These are phyloP conservation scores for Beta vulgaris DNA, from an alignment of 148 eudicot species.

Conservation along the genomic window DNA sequence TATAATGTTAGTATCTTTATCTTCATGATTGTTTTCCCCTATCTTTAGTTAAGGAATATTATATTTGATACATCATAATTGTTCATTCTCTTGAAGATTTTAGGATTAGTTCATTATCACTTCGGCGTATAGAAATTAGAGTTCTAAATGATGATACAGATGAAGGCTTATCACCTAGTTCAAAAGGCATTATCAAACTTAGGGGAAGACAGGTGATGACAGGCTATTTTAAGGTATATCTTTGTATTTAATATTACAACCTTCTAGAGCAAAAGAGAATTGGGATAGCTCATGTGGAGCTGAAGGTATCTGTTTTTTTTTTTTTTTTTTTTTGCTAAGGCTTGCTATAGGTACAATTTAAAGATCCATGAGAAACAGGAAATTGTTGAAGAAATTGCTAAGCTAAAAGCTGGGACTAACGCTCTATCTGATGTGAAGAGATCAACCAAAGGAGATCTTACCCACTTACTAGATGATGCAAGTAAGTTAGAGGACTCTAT, in stretches of 20 bases:
- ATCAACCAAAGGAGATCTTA: conserved; percentile 70
- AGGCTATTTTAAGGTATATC: conserved; percentile 85
- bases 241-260: background rate
- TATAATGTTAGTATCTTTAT: conserved; percentile 60
- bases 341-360: conserved; percentile 85
- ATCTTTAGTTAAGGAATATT: background rate
- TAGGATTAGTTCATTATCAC: conserved; percentile 81
- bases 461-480: conserved; percentile 85
- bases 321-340: conserved; percentile 91
- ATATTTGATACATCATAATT: background rate
- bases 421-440: conserved; percentile 71
- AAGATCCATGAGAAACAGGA: conserved; percentile 98
- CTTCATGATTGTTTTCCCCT: background rate
- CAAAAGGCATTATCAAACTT: conserved; percentile 69
- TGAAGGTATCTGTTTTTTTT: conserved; percentile 86
- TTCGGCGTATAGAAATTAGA: conserved; percentile 63
- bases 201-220: conserved; percentile 92
- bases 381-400: conserved; percentile 90
- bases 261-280: background rate
- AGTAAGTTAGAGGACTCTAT: conserved; percentile 74
- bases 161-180: conserved; percentile 64
- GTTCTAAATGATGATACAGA: conserved; percentile 65
- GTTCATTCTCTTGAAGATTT: conserved; percentile 53
- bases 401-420: conserved; percentile 68
- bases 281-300: conserved; percentile 63